Conservation (phyloP, 495 filamentous ascomycete genomes). For the Aspergillus coremiiformis region DNA sequence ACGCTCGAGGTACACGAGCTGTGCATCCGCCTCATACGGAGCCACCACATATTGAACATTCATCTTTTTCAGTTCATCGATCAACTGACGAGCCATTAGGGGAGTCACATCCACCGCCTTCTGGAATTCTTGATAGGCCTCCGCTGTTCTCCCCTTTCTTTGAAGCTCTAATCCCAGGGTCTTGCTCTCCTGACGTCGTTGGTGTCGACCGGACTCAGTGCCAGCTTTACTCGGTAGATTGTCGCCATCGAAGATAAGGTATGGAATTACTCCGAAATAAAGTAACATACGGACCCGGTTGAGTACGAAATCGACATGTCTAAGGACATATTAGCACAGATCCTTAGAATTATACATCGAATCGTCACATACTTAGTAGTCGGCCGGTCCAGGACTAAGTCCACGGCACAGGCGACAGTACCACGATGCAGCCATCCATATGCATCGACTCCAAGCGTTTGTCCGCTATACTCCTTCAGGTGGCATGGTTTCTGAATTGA, state of each 20-base stretch:
- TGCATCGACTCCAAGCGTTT: conserved; percentile 87
- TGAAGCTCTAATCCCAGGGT: conserved; percentile 70
- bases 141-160: conserved; percentile 65
- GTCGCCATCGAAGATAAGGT: conserved; percentile 93
- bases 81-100: conserved; percentile 85
- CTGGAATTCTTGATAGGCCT: conserved; percentile 81
- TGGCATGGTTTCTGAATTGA: conserved; percentile 88
- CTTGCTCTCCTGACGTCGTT: conserved; percentile 65
- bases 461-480: conserved; percentile 78
- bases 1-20: conserved; percentile 87
- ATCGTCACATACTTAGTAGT: conserved; percentile 60
- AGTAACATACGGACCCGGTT: conserved; percentile 86
- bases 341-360: background rate
- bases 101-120: conserved; percentile 96
- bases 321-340: conserved; percentile 23
- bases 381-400: conserved; percentile 79
- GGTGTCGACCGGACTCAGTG: conserved; percentile 70
- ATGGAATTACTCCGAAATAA: conserved; percentile 86
- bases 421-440: conserved; percentile 99
- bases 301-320: conserved; percentile 89
- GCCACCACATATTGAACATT: conserved; percentile 86
- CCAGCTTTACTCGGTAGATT: conserved; percentile 89
- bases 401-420: conserved; percentile 81
- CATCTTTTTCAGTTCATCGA: conserved; percentile 78
- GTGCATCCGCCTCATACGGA: conserved; percentile 95